Conservation (phyloP, 1,284 basidiomycete genomes). For the Puccinia polysora region DNA sequence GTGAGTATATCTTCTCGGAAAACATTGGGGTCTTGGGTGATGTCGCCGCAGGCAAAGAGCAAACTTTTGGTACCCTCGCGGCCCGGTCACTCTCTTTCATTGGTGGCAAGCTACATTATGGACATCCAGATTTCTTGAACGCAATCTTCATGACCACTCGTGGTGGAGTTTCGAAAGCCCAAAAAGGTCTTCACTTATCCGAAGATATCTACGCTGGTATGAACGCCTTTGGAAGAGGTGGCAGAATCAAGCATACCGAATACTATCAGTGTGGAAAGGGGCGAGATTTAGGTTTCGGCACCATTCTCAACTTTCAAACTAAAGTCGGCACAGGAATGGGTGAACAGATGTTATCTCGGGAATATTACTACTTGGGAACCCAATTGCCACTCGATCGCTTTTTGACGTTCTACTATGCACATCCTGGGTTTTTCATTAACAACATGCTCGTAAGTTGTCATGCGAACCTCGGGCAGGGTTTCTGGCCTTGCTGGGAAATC, state of each 20-base stretch:
- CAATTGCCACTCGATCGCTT: slow-evolving; percentile 96
- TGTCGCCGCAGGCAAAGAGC: slow-evolving; percentile 96
- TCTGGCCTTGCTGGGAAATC: too few relatives aligned
- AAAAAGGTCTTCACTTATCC: slow-evolving; percentile 95
- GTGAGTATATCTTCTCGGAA: slow-evolving; percentile 99
- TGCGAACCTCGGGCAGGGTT: too few relatives aligned
- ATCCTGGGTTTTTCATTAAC: slow-evolving; percentile 99
- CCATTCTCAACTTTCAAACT: slow-evolving; percentile 98
- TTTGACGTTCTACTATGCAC: slow-evolving; percentile 98
- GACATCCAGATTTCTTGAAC: slow-evolving; percentile 98
- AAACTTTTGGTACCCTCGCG: slow-evolving; percentile 96
- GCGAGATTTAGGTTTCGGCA: slow-evolving; percentile 96
- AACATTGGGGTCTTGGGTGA: slow-evolving; percentile 99
- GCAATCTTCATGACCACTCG: slow-evolving; percentile 97
- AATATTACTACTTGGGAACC: slow-evolving; percentile 99
- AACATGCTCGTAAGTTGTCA: slow-evolving; percentile 71
- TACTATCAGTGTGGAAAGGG: slow-evolving; percentile 90
- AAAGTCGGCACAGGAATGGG: slow-evolving; percentile 99
- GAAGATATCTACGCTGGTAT: slow-evolving; percentile 99
- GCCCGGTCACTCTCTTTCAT: slow-evolving; percentile 94
- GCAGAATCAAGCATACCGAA: slow-evolving; percentile 97
- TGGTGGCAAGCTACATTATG: slow-evolving; percentile 97
- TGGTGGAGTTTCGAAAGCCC: slow-evolving; percentile 96
- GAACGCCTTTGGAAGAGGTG: slow-evolving; percentile 94
- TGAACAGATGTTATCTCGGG: slow-evolving; percentile 96